Evolutionary conservation across 2,329 filamentous ascomycete species (phyloP).

Genomic region (Alternaria sp.): DNA sequence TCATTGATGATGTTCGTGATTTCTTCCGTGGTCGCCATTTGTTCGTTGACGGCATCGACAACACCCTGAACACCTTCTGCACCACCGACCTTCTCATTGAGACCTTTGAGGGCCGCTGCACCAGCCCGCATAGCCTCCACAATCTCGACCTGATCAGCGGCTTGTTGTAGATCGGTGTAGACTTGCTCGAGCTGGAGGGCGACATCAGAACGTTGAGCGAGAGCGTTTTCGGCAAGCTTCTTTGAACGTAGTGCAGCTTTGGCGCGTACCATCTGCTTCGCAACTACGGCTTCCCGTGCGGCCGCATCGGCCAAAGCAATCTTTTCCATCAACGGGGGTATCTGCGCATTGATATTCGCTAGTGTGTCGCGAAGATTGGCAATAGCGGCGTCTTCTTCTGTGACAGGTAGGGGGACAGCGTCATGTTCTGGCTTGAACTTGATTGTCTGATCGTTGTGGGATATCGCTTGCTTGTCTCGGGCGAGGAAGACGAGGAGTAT

Average conservation of each 20-base stretch:
- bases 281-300: constrained; percentile 73
- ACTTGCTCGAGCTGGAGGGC: constrained; percentile 84
- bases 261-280: constrained; percentile 77
- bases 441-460: constrained; percentile 77
- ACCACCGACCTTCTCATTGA: constrained; percentile 81
- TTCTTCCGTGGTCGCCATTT: constrained; percentile 79
- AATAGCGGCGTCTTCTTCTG: constrained; percentile 79
- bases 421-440: constrained; percentile 66
- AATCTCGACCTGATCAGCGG: constrained; percentile 81
- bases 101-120: constrained; percentile 70
- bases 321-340: constrained; percentile 67
- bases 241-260: constrained; percentile 81
- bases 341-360: constrained; percentile 67
- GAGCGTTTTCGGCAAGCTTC: constrained; percentile 77
- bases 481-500: constrained; percentile 65
- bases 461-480: constrained; percentile 72
- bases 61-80: constrained; percentile 76
- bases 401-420: constrained; percentile 62
- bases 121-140: constrained; percentile 83
- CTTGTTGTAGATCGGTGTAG: constrained; percentile 82
- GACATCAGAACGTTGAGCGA: constrained; percentile 74
- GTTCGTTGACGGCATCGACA: constrained; percentile 75
- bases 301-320: constrained; percentile 58
- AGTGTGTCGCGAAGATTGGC: constrained; percentile 80
- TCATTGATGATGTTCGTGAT: constrained; percentile 79